Evolutionary conservation across 2,329 filamentous ascomycete genomes (phyloP).

Genomic region (Curvularia sp.): DNA sequence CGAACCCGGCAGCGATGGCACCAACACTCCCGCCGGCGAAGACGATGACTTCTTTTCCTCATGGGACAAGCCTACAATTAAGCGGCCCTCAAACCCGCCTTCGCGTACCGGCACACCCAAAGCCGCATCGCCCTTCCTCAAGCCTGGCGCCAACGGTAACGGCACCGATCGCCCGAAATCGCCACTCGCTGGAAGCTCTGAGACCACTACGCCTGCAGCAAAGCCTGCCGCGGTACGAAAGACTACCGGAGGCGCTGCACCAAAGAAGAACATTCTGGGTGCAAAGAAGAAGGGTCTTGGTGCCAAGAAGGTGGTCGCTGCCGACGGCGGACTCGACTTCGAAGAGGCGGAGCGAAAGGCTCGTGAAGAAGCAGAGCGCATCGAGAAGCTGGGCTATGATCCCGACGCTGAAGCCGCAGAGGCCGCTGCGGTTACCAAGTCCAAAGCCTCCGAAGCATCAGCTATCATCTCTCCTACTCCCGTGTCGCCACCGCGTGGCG

Average conservation of each 20-base stretch:
- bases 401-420: constrained; percentile 76
- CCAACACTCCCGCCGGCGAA: constrained; percentile 80
- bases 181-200: constrained; percentile 65
- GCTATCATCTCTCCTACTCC: constrained; percentile 76
- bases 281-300: constrained; percentile 68
- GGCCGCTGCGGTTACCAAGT: constrained; percentile 37
- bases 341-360: constrained; percentile 97
- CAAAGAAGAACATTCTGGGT: constrained; percentile 87
- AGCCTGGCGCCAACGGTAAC: constrained; percentile 70
- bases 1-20: constrained; percentile 65
- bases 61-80: constrained; percentile 98
- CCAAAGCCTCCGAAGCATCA: constrained; percentile 59
- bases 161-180: constrained; percentile 76
- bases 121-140: constrained; percentile 87
- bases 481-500: constrained; percentile 68
- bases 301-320: constrained; percentile 77
- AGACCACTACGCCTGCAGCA: constrained; percentile 65
- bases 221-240: constrained; percentile 86
- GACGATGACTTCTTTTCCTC: constrained; percentile 98
- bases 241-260: constrained; percentile 65
- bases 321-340: constrained; percentile 76
- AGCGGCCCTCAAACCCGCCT: constrained; percentile 90
- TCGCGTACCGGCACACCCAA: constrained; percentile 89
- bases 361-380: constrained; percentile 94
- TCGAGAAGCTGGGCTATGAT: constrained; percentile 94